These are phyloP conservation scores for Colletotrichum caudatum DNA, from an alignment of 2,329 filamentous ascomycete genomes.

Conservation along the genomic window DNA sequence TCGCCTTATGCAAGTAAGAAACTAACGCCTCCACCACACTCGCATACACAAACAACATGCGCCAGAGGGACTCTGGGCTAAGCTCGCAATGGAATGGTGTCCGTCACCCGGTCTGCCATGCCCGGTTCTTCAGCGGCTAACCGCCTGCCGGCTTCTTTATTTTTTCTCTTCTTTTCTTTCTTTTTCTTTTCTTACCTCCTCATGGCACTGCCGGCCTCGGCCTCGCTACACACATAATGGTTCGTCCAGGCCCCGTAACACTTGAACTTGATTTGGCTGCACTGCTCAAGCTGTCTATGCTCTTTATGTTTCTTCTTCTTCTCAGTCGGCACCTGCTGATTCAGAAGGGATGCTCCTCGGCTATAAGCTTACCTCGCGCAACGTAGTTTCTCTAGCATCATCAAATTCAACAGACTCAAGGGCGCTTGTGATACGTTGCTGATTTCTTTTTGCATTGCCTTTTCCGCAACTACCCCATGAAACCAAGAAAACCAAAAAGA, in stretches of 20 bases:
- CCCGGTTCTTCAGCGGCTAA: conserved; percentile 26
- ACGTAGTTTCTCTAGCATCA: neutral
- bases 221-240: conserved; percentile 27
- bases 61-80: conserved; percentile 14
- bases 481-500: neutral
- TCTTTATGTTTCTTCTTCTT: neutral
- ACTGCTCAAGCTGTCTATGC: neutral
- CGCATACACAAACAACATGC: too few relatives aligned
- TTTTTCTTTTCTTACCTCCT: too few relatives aligned
- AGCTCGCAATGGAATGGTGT: conserved; percentile 33
- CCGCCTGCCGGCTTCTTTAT: neutral
- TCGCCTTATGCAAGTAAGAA: conserved; percentile 31
- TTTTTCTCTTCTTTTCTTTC: neutral
- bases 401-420: neutral
- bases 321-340: neutral
- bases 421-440: conserved; percentile 4
- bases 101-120: conserved; percentile 21
- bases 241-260: conserved; percentile 19
- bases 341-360: neutral
- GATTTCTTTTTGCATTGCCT: conserved; percentile 30
- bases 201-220: neutral
- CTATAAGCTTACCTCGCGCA: neutral
- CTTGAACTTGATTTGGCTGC: neutral
- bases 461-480: conserved; percentile 10
- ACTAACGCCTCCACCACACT: neutral